phyloP scores from a whole-genome alignment of 2,329 filamentous ascomycete species.

The Trichoderma sp. region DNA sequence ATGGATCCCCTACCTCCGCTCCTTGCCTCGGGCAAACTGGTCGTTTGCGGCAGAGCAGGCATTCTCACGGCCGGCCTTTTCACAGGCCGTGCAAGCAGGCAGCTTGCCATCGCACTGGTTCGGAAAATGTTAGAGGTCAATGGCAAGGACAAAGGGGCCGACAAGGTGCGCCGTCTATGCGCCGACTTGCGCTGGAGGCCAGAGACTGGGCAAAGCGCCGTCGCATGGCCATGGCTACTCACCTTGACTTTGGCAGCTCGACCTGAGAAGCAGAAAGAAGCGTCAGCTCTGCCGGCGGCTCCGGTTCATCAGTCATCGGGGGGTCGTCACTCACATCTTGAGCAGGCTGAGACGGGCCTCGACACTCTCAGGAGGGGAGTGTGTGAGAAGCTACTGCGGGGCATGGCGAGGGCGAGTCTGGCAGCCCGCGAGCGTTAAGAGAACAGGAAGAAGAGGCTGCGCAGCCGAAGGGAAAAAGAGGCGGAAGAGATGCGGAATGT shows the following conservation, averaged over 20 bases:
- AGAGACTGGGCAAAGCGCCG: not conserved
- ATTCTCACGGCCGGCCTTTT: slow-evolving; percentile 80
- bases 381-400: slow-evolving; percentile 52
- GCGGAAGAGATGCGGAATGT: not conserved
- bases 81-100: slow-evolving; percentile 91
- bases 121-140: slow-evolving; percentile 1
- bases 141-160: not conserved
- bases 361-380: slow-evolving; percentile 71
- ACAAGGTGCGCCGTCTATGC: not conserved
- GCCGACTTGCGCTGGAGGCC: not conserved
- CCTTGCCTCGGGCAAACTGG: slow-evolving; percentile 93
- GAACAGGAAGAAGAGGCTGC: not conserved
- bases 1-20: slow-evolving; percentile 66
- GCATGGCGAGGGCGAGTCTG: slow-evolving; percentile 40
- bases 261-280: slow-evolving; percentile 46
- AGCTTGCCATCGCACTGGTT: slow-evolving; percentile 87
- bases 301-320: not conserved
- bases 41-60: slow-evolving; percentile 95
- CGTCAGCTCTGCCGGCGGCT: slow-evolving; percentile 20
- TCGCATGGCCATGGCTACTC: slow-evolving; percentile 31
- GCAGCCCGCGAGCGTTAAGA: slow-evolving; percentile 12
- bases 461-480: not conserved
- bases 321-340: slow-evolving; percentile 59
- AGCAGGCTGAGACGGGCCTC: slow-evolving; percentile 77
- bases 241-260: slow-evolving; percentile 92